Percentiles rank a stretch among this genome's conserved stretches.
Evolutionary conservation across 148 eudicot genomes (phyloP).

Genomic region (Pouteria glomerata): DNA sequence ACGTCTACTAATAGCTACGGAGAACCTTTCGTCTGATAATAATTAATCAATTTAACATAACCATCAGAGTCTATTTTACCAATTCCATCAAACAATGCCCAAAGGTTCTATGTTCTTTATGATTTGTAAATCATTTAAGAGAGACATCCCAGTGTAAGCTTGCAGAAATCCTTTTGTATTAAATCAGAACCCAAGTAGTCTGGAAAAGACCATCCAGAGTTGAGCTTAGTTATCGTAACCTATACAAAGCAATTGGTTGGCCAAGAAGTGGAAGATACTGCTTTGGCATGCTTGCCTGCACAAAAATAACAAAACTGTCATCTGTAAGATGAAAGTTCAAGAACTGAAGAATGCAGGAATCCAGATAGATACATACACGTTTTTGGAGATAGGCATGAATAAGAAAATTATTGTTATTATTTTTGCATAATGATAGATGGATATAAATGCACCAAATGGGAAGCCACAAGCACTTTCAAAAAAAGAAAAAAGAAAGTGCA

Average conservation of each 20-base stretch:
- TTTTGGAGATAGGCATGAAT: neutral
- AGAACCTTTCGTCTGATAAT: too few species aligned
- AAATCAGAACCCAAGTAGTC: neutral
- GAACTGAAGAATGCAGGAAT: constrained; percentile 6
- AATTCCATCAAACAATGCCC: neutral
- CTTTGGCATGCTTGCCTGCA: constrained; percentile 94
- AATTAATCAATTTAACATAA: neutral
- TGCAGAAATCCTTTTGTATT: neutral
- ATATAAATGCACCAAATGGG: neutral
- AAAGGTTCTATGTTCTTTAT: neutral
- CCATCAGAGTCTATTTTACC: neutral
- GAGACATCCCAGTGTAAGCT: neutral
- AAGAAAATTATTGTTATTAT: neutral
- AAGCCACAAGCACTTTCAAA: too few species aligned
- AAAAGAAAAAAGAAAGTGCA: too few species aligned
- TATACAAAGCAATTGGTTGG: constrained; percentile 91
- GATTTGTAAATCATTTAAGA: neutral
- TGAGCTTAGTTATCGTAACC: constrained; percentile 35
- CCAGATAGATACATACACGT: neutral
- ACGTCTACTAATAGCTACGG: too few species aligned
- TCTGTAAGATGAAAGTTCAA: constrained; percentile 16
- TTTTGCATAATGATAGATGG: too few species aligned
- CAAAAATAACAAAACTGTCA: constrained; percentile 34
- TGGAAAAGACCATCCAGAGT: neutral
- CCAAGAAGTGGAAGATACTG: constrained; percentile 95